phyloP scores from a whole-genome alignment of 2,329 filamentous ascomycete genomes.

The Apiospora kogelbergensis region DNA sequence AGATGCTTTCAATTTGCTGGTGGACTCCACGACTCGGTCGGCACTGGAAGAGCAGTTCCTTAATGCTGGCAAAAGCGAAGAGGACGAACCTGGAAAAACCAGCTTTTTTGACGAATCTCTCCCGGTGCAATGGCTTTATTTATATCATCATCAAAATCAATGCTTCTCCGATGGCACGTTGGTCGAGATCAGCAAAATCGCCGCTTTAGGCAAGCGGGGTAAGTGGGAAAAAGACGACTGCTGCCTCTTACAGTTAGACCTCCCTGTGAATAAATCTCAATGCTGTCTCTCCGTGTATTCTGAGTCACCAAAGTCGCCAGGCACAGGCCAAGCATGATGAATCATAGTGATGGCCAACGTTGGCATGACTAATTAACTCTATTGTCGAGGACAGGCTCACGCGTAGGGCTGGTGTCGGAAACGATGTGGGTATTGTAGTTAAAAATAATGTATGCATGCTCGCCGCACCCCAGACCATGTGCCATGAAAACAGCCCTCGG shows the following conservation, averaged over 20 bases:
- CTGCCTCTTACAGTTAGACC: not conserved
- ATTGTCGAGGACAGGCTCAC: not conserved
- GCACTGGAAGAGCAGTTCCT: constrained; percentile 82
- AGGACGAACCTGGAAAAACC: constrained; percentile 88
- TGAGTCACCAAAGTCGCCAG: not conserved
- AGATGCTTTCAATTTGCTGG: constrained; percentile 42
- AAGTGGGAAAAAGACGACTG: not conserved
- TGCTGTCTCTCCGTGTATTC: too few relatives aligned
- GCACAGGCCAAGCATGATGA: not conserved
- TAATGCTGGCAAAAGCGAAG: constrained; percentile 82
- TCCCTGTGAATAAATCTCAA: too few relatives aligned
- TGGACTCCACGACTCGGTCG: constrained; percentile 67
- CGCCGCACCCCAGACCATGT: not conserved
- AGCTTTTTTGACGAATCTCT: constrained; percentile 80
- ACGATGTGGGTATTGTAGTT: not conserved
- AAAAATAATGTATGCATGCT: not conserved
- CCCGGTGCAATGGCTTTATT: too few relatives aligned
- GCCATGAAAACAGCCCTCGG: not conserved
- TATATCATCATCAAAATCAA: too few relatives aligned
- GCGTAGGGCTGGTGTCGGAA: not conserved
- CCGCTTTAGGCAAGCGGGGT: constrained; percentile 2
- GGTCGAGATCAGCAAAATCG: not conserved
- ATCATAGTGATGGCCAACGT: not conserved
- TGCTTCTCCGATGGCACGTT: too few relatives aligned
- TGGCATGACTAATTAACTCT: not conserved